Percentiles rank a stretch among this genome's conserved stretches.
phyloP scores from a whole-genome alignment of 1,284 basidiomycete genomes.

The Rhodotorula sp. region DNA sequence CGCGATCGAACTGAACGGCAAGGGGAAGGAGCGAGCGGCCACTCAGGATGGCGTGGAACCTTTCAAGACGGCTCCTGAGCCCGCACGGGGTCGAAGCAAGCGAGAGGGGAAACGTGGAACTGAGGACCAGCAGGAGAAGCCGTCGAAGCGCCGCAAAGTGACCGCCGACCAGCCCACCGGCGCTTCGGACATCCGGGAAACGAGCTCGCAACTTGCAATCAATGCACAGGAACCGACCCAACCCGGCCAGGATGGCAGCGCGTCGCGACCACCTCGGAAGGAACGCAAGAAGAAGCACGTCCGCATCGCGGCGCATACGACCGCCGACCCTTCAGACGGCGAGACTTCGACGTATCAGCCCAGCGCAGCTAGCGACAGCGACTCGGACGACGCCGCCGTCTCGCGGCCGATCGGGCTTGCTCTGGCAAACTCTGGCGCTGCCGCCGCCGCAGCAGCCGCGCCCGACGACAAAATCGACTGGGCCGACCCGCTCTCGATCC shows the following conservation, averaged over 20 bases:
- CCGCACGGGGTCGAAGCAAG: too few relatives aligned
- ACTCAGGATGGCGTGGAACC: neutral
- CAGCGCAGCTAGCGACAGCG: neutral
- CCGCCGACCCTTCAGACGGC: neutral
- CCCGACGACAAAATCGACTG: conserved; percentile 3
- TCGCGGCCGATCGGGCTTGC: neutral
- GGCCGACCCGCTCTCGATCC: conserved; percentile 12
- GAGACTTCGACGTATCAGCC: neutral
- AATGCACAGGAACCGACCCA: too few relatives aligned
- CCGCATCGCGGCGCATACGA: neutral
- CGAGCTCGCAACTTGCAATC: too few relatives aligned
- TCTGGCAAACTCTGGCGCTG: neutral
- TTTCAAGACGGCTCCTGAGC: neutral
- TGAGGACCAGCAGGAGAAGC: neutral
- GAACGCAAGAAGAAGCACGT: conserved; percentile 5
- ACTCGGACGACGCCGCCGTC: neutral
- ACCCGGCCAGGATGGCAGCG: neutral
- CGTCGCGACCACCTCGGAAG: neutral
- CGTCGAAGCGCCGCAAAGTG: neutral
- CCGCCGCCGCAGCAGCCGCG: neutral
- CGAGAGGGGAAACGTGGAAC: neutral
- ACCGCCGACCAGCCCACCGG: too few relatives aligned
- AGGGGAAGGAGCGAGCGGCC: neutral
- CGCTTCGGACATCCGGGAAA: too few relatives aligned
- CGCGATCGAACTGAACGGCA: neutral